Evolutionary conservation across 352 stramenopile species (phyloP).

Genomic region (Globisporangium mamillatum): DNA sequence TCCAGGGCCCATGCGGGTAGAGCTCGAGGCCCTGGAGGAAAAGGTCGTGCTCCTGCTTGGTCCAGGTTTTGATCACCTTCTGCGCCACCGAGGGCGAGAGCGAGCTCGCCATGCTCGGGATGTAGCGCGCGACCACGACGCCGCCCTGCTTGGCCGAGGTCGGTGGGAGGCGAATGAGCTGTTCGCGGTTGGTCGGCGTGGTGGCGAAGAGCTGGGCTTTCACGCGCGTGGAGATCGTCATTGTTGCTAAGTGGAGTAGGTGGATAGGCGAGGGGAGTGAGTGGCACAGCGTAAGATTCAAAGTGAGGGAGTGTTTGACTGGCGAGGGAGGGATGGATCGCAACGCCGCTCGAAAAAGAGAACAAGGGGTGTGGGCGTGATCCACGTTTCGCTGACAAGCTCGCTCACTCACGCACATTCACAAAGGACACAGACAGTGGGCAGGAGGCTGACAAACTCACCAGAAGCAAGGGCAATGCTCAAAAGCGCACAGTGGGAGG

Average conservation of each 20-base stretch:
- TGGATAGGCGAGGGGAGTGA: neutral
- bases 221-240: constrained; percentile 28
- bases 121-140: constrained; percentile 29
- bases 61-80: constrained; percentile 28
- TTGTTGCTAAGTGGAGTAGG: neutral
- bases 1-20: constrained; percentile 26
- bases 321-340: neutral
- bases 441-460: neutral
- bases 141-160: constrained; percentile 27
- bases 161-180: constrained; percentile 23
- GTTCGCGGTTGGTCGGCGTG: constrained; percentile 19
- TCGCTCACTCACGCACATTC: neutral
- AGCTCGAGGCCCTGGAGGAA: constrained; percentile 29
- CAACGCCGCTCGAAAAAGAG: constrained; percentile 3
- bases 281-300: neutral
- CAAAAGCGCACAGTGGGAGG: neutral
- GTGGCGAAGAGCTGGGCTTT: constrained; percentile 24
- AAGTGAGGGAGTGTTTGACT: constrained; percentile 13
- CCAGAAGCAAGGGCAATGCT: neutral
- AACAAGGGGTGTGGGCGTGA: neutral
- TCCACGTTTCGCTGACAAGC: neutral
- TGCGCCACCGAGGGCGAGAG: constrained; percentile 19
- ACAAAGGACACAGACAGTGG: neutral
- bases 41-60: constrained; percentile 24
- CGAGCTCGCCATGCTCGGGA: constrained; percentile 16